Conservation (phyloP, 1,139 yeast genomes). For the Pichia sp. region DNA sequence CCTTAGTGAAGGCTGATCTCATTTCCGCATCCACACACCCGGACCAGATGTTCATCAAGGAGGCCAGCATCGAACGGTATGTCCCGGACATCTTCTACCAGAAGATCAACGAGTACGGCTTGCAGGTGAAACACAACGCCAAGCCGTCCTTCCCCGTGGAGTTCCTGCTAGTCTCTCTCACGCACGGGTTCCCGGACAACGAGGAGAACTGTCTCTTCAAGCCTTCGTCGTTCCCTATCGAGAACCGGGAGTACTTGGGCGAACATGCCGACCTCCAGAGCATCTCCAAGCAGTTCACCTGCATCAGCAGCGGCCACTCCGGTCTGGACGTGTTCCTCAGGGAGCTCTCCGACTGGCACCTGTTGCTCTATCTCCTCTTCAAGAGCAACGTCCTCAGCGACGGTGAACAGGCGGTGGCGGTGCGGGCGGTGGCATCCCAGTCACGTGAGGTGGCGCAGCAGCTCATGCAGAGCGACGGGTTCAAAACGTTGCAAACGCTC, state of each 20-base stretch:
- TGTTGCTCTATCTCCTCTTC: not conserved
- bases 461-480: not conserved
- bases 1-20: slow-evolving; percentile 80
- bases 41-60: slow-evolving; percentile 77
- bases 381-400: not conserved
- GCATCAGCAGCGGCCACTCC: not conserved
- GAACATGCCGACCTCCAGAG: slow-evolving; percentile 7
- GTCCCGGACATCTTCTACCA: slow-evolving; percentile 94
- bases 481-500: slow-evolving; percentile 7
- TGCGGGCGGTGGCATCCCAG: slow-evolving; percentile 1
- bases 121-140: slow-evolving; percentile 85
- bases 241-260: slow-evolving; percentile 75
- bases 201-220: slow-evolving; percentile 33
- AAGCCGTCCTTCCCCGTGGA: slow-evolving; percentile 97
- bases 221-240: slow-evolving; percentile 59
- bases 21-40: slow-evolving; percentile 92
- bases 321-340: not conserved
- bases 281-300: not conserved
- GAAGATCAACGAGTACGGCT: slow-evolving; percentile 82
- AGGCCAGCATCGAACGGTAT: slow-evolving; percentile 66
- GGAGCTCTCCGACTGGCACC: not conserved
- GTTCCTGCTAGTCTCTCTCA: slow-evolving; percentile 79
- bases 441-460: slow-evolving; percentile 4
- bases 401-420: slow-evolving; percentile 2
- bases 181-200: slow-evolving; percentile 88